Percentiles rank a stretch among this genome's conserved stretches.
Evolutionary conservation across 495 filamentous ascomycete genomes (phyloP).

Genomic region (Podospora pseudopauciseta): DNA sequence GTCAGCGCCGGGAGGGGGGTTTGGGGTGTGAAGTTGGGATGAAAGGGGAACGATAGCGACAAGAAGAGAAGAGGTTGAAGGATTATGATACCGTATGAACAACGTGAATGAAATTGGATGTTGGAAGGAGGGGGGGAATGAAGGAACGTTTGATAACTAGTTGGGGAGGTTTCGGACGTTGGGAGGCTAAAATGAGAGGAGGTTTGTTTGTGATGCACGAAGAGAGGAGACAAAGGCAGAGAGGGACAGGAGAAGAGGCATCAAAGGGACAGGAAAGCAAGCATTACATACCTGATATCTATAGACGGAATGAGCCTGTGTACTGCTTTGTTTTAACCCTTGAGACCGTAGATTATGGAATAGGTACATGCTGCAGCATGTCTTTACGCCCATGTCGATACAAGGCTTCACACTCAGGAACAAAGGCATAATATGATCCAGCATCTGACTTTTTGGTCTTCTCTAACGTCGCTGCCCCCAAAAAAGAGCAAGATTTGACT

Average conservation of each 20-base stretch:
- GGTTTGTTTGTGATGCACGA: background rate
- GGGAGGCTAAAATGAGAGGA: background rate
- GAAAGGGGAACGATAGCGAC: background rate
- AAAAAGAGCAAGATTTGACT: background rate
- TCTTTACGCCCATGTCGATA: too few relatives aligned
- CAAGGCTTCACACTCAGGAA: background rate
- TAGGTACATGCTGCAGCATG: too few relatives aligned
- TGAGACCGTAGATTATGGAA: background rate
- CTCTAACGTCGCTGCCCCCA: background rate
- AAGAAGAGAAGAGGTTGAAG: background rate
- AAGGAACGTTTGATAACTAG: too few relatives aligned
- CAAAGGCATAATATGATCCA: background rate
- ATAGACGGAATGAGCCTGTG: conserved; percentile 4
- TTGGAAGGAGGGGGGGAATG: background rate
- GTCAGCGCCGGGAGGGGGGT: conserved; percentile 87
- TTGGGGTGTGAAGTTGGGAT: conserved; percentile 58
- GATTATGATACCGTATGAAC: conserved; percentile 3
- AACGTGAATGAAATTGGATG: background rate
- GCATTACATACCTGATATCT: conserved; percentile 5
- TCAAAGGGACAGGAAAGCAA: background rate
- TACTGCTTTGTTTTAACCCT: background rate
- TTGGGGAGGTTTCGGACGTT: background rate
- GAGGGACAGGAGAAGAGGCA: background rate
- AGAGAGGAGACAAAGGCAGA: background rate
- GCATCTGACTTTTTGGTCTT: background rate